Conservation (phyloP, 148 eudicot genomes). For the Chenopodium formosanum region DNA sequence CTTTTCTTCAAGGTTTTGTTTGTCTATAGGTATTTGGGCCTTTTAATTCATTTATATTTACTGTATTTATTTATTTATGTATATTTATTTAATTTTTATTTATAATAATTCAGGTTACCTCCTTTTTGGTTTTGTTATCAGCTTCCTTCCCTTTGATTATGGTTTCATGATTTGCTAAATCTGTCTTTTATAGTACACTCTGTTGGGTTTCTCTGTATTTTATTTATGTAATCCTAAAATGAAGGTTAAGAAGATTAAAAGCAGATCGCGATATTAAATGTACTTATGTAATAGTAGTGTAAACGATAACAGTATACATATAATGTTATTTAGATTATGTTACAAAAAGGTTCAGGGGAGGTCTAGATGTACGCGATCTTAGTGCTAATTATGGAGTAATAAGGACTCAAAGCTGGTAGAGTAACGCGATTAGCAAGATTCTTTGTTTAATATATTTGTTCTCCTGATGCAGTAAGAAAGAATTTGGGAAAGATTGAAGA, state of each 20-base stretch:
- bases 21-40: conserved; percentile 1
- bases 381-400: no score
- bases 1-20: conserved; percentile 57
- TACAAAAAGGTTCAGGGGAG: background rate
- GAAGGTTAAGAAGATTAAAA: background rate
- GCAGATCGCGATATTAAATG: background rate
- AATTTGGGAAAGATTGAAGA: conserved; percentile 6
- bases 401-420: background rate
- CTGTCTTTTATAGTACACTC: background rate
- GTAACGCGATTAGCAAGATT: background rate
- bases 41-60: background rate
- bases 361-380: background rate
- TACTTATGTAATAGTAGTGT: background rate
- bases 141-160: conserved; percentile 25
- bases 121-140: conserved; percentile 38
- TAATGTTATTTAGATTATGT: no score
- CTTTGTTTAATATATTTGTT: background rate
- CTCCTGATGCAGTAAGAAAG: background rate
- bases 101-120: conserved; percentile 31
- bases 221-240: background rate
- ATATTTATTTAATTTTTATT: background rate
- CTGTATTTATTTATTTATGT: background rate
- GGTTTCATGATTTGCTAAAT: background rate
- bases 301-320: background rate
- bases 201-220: conserved; percentile 4